These are phyloP conservation scores for Chrysophaeum taylorii DNA, from an alignment of 352 stramenopile genomes.

Conservation along the genomic window DNA sequence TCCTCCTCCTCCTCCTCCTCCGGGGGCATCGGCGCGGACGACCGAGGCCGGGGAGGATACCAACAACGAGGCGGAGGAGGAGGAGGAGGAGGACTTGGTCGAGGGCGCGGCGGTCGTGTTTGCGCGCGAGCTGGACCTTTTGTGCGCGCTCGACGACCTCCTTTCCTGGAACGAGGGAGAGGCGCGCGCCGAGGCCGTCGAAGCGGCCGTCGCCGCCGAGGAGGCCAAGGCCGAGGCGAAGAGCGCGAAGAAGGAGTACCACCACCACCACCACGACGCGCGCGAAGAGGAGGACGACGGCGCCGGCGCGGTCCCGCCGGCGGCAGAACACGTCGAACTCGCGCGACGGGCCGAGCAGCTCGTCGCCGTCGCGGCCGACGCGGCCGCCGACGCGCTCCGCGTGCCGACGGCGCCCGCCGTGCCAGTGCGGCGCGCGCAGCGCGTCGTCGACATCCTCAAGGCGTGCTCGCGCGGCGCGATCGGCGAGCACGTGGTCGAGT, in stretches of 20 bases:
- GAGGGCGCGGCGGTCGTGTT: not conserved
- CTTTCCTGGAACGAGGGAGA: not conserved
- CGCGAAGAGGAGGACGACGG: not conserved
- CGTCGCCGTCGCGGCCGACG: constrained; percentile 83
- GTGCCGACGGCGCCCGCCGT: constrained; percentile 42
- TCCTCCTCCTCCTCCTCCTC: no score
- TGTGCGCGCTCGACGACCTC: not conserved
- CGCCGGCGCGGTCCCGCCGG: constrained; percentile 57
- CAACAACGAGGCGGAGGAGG: not conserved
- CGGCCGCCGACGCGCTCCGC: constrained; percentile 84
- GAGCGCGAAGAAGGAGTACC: not conserved
- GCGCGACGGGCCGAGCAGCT: constrained; percentile 56
- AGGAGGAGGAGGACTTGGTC: not conserved
- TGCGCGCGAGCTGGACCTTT: not conserved
- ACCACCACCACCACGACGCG: no score
- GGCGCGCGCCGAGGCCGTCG: not conserved
- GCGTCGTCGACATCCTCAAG: constrained; percentile 7
- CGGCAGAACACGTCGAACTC: constrained; percentile 72
- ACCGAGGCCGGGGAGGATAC: not conserved
- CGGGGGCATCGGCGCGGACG: not conserved
- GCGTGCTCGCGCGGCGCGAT: not conserved
- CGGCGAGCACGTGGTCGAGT: not conserved
- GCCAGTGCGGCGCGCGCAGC: constrained; percentile 8
- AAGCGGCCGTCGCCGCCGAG: not conserved
- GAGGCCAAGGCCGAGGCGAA: not conserved